Conservation (phyloP, 2,329 filamentous ascomycete genomes). For the Paraphaeosphaeria sporulosa region DNA sequence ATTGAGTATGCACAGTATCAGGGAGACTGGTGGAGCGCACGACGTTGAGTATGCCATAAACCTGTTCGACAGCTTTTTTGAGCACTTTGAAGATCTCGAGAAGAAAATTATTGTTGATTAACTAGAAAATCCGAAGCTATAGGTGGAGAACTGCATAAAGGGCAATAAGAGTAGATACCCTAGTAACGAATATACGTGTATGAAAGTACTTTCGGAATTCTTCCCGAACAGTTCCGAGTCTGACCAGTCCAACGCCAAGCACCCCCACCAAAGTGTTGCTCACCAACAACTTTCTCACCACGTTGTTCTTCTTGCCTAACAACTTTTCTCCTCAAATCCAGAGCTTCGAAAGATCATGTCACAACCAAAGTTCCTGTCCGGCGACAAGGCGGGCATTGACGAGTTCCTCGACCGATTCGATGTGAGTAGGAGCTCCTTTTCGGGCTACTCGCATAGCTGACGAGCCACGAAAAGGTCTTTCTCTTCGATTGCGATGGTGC, state of each 20-base stretch:
- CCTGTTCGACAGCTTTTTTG: conserved; percentile 87
- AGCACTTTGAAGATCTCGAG: conserved; percentile 83
- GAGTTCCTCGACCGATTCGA: conserved; percentile 92
- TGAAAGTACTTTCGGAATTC: conserved; percentile 11
- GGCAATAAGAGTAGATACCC: conserved; percentile 17
- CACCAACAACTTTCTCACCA: conserved; percentile 18
- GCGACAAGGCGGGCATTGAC: conserved; percentile 77
- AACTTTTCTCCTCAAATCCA: neutral
- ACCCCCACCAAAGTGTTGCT: conserved; percentile 33
- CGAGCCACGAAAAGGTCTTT: conserved; percentile 71
- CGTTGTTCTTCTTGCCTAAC: neutral
- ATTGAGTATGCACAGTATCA: conserved; percentile 95
- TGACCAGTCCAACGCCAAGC: conserved; percentile 29
- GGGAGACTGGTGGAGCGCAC: conserved; percentile 87
- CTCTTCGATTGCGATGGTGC: conserved; percentile 96
- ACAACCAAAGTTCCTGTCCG: conserved; percentile 71
- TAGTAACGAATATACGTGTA: conserved; percentile 1
- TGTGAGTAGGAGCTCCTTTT: conserved; percentile 64
- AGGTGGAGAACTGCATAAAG: conserved; percentile 1
- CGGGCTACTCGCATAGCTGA: conserved; percentile 22
- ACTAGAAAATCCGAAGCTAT: conserved; percentile 40
- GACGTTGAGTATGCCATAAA: conserved; percentile 88
- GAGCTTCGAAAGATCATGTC: conserved; percentile 28
- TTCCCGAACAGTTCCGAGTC: conserved; percentile 16
- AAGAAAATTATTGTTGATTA: conserved; percentile 84